These are phyloP conservation scores for Ceratobasidium theobromae DNA, from an alignment of 1,284 basidiomycete species.

Conservation along the genomic window DNA sequence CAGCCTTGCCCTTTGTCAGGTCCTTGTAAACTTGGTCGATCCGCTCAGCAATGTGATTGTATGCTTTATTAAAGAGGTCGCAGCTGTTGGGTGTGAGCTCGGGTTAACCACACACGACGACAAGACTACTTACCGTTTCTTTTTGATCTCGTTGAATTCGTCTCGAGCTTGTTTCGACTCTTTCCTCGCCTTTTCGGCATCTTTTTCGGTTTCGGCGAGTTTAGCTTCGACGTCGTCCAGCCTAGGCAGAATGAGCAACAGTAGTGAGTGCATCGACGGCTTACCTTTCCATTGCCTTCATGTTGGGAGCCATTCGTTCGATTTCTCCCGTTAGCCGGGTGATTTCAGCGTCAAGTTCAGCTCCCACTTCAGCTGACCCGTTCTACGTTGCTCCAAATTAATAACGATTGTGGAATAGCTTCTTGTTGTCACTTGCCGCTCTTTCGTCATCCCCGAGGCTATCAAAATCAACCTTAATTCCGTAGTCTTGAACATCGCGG, in stretches of 20 bases:
- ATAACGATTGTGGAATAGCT: neutral
- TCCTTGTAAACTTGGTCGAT: conserved; percentile 99
- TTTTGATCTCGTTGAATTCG: conserved; percentile 86
- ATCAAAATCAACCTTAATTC: conserved; percentile 87
- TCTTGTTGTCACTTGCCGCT: conserved; percentile 53
- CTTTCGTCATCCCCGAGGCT: conserved; percentile 81
- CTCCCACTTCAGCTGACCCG: conserved; percentile 64
- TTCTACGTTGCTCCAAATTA: conserved; percentile 49
- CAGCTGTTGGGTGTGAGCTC: conserved; percentile 48
- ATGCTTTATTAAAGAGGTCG: conserved; percentile 95
- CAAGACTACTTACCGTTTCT: conserved; percentile 59
- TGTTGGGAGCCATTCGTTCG: conserved; percentile 92
- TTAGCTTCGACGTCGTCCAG: conserved; percentile 87
- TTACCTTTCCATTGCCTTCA: conserved; percentile 90
- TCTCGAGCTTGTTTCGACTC: conserved; percentile 89
- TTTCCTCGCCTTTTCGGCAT: conserved; percentile 59
- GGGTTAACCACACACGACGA: neutral
- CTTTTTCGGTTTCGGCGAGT: conserved; percentile 54
- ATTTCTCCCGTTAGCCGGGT: conserved; percentile 77
- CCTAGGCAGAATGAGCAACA: conserved; percentile 45
- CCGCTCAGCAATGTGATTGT: conserved; percentile 89
- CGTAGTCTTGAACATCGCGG: conserved; percentile 76
- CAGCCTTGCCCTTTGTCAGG: conserved; percentile 89
- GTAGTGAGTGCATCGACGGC: conserved; percentile 37
- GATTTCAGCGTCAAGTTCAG: conserved; percentile 79